Conservation (phyloP, 2,329 filamentous ascomycete genomes). For the Epichloe festucae region DNA sequence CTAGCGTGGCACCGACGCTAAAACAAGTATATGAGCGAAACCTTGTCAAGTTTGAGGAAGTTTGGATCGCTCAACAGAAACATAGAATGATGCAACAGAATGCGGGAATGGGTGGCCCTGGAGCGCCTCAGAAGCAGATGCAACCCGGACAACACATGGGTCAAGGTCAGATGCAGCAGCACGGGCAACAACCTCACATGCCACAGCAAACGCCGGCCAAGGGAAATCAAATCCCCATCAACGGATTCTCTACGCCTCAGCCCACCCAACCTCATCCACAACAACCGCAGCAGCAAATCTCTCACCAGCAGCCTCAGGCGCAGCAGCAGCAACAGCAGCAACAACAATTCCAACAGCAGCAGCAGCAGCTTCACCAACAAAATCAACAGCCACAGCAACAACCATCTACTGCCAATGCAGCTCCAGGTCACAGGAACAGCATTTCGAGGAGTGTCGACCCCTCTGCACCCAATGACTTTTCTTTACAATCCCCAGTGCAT, state of each 20-base stretch:
- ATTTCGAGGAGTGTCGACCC: conserved; percentile 38
- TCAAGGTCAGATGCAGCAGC: conserved; percentile 21
- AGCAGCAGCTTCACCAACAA: conserved; percentile 5
- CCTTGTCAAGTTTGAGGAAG: conserved; percentile 63
- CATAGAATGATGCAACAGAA: conserved; percentile 37
- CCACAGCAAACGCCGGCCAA: conserved; percentile 28
- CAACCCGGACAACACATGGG: conserved; percentile 18
- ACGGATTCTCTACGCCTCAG: conserved; percentile 25
- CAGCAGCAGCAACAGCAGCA: not conserved
- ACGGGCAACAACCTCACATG: conserved; percentile 20
- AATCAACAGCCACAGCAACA: conserved; percentile 7
- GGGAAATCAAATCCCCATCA: conserved; percentile 23
- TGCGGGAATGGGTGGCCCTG: conserved; percentile 7
- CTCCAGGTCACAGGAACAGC: conserved; percentile 26
- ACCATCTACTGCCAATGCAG: conserved; percentile 24
- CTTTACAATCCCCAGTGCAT: conserved; percentile 33
- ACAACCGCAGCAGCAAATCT: conserved; percentile 6
- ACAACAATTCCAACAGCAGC: not conserved
- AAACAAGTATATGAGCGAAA: conserved; percentile 64
- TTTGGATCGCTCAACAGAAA: conserved; percentile 44
- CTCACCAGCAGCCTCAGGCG: conserved; percentile 3
- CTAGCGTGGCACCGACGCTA: conserved; percentile 55
- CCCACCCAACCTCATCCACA: conserved; percentile 11
- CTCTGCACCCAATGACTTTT: conserved; percentile 24
- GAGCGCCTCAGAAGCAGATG: conserved; percentile 22